Conservation (phyloP, 805 yeast genomes). For the Saturnispora kantuleensis region DNA sequence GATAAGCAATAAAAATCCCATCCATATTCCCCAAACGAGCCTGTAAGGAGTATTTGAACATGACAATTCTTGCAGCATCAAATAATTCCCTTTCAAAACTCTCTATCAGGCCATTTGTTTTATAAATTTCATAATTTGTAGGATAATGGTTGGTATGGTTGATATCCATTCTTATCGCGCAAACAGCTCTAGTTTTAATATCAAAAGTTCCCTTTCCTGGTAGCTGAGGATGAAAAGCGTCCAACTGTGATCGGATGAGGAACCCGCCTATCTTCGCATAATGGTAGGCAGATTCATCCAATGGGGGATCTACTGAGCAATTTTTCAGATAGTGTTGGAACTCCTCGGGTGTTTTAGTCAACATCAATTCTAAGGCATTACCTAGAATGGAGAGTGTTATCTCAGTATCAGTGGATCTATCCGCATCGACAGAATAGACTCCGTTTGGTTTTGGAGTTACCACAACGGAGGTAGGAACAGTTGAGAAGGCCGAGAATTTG, state of each 20-base stretch:
- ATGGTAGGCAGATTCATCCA: constrained; percentile 39
- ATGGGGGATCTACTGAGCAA: constrained; percentile 5
- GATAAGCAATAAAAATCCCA: constrained; percentile 89
- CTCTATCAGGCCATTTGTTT: constrained; percentile 55
- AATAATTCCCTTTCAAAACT: constrained; percentile 73
- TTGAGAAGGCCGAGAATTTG: constrained; percentile 34
- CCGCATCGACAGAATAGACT: constrained; percentile 60
- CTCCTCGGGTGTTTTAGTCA: constrained; percentile 50
- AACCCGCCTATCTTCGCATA: constrained; percentile 62
- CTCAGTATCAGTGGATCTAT: constrained; percentile 56
- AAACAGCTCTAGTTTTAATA: constrained; percentile 82
- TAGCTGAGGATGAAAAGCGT: constrained; percentile 62
- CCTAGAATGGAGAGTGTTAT: constrained; percentile 67
- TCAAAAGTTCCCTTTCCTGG: constrained; percentile 94
- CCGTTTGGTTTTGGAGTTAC: constrained; percentile 32
- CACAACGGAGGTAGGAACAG: constrained; percentile 46
- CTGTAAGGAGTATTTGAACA: constrained; percentile 80
- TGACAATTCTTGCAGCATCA: constrained; percentile 66
- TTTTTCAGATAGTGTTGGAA: constrained; percentile 32
- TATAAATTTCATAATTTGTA: constrained; percentile 58
- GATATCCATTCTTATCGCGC: constrained; percentile 73
- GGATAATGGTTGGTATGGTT: constrained; percentile 42
- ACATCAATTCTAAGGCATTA: constrained; percentile 63
- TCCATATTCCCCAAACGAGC: constrained; percentile 96
- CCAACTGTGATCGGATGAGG: constrained; percentile 83